Conservation (phyloP, 73 alveolate species). For the Paramecium primaurelia region DNA sequence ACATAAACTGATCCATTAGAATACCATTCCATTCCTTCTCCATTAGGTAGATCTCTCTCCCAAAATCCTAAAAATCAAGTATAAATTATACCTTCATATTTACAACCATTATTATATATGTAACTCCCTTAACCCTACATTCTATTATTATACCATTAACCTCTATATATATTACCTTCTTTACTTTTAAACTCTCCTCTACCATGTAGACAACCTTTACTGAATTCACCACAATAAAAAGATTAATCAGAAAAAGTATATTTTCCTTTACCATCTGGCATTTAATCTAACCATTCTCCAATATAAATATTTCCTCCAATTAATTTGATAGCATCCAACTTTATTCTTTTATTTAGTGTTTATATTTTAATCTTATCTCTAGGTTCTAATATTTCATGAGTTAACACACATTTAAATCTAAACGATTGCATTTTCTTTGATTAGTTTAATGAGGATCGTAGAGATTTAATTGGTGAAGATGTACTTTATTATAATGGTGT, state of each 20-base stretch:
- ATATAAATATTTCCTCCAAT: neutral
- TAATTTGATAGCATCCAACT: conserved; percentile 4
- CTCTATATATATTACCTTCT: conserved; percentile 65
- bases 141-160: conserved; percentile 71
- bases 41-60: neutral
- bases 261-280: conserved; percentile 67
- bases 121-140: conserved; percentile 69
- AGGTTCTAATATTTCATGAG: conserved; percentile 1
- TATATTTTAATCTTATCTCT: neutral
- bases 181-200: conserved; percentile 66
- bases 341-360: neutral
- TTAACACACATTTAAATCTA: neutral
- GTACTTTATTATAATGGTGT: neutral
- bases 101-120: neutral
- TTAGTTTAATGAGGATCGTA: neutral
- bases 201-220: conserved; percentile 73
- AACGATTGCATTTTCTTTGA: neutral
- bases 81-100: conserved; percentile 3
- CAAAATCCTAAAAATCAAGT: neutral
- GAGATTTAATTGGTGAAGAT: neutral
- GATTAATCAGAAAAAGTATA: conserved; percentile 68
- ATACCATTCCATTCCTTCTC: conserved; percentile 8
- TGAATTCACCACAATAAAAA: conserved; percentile 66
- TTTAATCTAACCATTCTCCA: conserved; percentile 10
- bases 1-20: neutral